phyloP scores from a whole-genome alignment of 371 early-diverging fungal species.

The Paraphysoderma sedebokerense region DNA sequence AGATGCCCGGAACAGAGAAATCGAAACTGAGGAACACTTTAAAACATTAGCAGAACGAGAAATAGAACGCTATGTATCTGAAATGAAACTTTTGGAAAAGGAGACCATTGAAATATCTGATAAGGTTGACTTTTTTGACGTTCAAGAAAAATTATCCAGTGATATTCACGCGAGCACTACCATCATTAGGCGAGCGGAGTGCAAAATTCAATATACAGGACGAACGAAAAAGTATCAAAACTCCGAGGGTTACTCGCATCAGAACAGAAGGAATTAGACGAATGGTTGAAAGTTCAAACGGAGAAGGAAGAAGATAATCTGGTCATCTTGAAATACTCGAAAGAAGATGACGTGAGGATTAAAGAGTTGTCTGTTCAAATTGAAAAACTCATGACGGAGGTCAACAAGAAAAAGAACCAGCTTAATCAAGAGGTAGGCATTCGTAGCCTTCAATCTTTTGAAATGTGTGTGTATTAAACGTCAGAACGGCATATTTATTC shows the following conservation, averaged over 20 bases:
- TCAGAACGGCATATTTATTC: not conserved
- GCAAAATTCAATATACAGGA: slow-evolving; percentile 28
- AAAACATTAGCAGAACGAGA: slow-evolving; percentile 31
- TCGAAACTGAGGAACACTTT: slow-evolving; percentile 34
- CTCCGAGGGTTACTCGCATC: slow-evolving; percentile 21
- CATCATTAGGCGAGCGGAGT: slow-evolving; percentile 15
- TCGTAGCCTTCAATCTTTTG: not conserved
- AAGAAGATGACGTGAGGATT: slow-evolving; percentile 28
- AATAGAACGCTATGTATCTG: slow-evolving; percentile 18
- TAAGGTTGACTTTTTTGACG: too few species aligned
- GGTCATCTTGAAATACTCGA: slow-evolving; percentile 26
- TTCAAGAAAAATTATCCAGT: too few species aligned
- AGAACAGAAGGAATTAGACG: slow-evolving; percentile 27
- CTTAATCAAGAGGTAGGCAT: slow-evolving; percentile 22
- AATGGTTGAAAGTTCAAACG: slow-evolving; percentile 29
- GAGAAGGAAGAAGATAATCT: slow-evolving; percentile 38
- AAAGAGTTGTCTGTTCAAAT: slow-evolving; percentile 23
- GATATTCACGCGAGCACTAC: too few species aligned
- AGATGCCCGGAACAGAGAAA: slow-evolving; percentile 29
- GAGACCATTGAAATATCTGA: slow-evolving; percentile 19
- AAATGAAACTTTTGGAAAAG: slow-evolving; percentile 21
- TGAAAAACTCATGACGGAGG: slow-evolving; percentile 26
- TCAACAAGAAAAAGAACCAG: slow-evolving; percentile 22
- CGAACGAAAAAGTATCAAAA: slow-evolving; percentile 23
- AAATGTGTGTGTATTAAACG: not conserved